phyloP scores from a whole-genome alignment of 352 stramenopile species.

The Globisporangium megalacanthum region DNA sequence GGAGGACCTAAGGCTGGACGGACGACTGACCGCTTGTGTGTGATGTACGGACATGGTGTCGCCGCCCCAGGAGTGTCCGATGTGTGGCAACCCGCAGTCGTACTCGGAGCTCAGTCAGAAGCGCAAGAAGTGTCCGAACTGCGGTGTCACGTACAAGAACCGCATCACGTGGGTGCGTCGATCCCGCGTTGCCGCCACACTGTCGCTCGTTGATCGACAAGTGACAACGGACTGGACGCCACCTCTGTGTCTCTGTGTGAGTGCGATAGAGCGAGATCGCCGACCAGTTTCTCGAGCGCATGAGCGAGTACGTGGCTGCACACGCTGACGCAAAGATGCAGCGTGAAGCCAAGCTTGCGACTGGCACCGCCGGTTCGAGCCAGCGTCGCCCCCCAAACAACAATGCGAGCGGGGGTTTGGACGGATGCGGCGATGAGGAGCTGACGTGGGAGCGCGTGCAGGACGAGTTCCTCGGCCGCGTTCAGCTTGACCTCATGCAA shows the following conservation, averaged over 20 bases:
- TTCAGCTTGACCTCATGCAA: slow-evolving; percentile 56
- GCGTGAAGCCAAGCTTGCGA: slow-evolving; percentile 13
- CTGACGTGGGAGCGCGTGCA: slow-evolving; percentile 45
- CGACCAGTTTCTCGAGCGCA: slow-evolving; percentile 57
- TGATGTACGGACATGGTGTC: neutral
- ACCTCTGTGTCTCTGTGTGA: neutral
- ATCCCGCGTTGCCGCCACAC: neutral
- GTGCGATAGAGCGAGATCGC: slow-evolving; percentile 39
- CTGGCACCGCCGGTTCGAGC: neutral
- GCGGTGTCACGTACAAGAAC: slow-evolving; percentile 57
- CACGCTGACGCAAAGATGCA: slow-evolving; percentile 13
- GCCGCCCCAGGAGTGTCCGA: slow-evolving; percentile 45
- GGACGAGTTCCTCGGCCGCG: slow-evolving; percentile 56
- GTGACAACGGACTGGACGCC: neutral
- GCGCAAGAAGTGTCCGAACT: slow-evolving; percentile 78
- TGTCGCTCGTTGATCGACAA: neutral
- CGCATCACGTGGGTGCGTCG: slow-evolving; percentile 52
- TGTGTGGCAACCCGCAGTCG: slow-evolving; percentile 64
- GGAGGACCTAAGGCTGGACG: neutral
- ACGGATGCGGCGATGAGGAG: neutral
- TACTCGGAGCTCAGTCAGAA: slow-evolving; percentile 76
- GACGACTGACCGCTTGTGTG: neutral
- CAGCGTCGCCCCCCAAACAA: neutral
- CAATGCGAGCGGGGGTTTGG: neutral
- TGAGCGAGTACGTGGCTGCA: slow-evolving; percentile 26